Evolutionary conservation across 1,284 basidiomycete genomes (phyloP).

Genomic region (Tremellales sp.): DNA sequence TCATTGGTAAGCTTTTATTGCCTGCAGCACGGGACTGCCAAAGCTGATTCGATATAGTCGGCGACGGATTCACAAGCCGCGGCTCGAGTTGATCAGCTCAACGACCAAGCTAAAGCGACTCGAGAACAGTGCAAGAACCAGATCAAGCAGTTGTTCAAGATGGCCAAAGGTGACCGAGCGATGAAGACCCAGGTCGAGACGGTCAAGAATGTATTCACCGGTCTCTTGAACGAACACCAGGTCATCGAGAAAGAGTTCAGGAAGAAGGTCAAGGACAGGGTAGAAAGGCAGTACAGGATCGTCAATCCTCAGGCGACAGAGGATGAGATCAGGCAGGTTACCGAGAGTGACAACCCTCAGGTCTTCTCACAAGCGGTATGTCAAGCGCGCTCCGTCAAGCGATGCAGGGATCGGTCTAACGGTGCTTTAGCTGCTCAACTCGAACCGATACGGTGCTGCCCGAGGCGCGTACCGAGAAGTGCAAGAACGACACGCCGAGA

Average conservation of each 20-base stretch:
- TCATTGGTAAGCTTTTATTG: conserved; percentile 34
- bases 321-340: conserved; percentile 74
- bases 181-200: conserved; percentile 72
- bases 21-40: background rate
- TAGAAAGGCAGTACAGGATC: conserved; percentile 95
- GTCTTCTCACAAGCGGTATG: conserved; percentile 84
- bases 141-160: conserved; percentile 71
- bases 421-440: conserved; percentile 63
- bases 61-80: conserved; percentile 42
- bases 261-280: conserved; percentile 85
- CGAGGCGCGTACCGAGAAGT: conserved; percentile 82
- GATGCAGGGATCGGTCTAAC: background rate
- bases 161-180: conserved; percentile 72
- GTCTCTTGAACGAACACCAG: conserved; percentile 60
- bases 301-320: conserved; percentile 87
- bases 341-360: conserved; percentile 70
- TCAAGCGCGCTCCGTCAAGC: conserved; percentile 6
- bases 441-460: conserved; percentile 79
- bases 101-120: conserved; percentile 70
- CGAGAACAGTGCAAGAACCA: conserved; percentile 70
- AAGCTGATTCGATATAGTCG: conserved; percentile 24
- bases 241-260: conserved; percentile 89
- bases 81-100: conserved; percentile 60
- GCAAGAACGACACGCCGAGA: conserved; percentile 83
- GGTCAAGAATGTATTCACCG: conserved; percentile 50